Percentiles rank a stretch among this genome's conserved stretches.
Evolutionary conservation across 179 eudicot species (phyloP).

Genomic region (Patellifolia procumbens): DNA sequence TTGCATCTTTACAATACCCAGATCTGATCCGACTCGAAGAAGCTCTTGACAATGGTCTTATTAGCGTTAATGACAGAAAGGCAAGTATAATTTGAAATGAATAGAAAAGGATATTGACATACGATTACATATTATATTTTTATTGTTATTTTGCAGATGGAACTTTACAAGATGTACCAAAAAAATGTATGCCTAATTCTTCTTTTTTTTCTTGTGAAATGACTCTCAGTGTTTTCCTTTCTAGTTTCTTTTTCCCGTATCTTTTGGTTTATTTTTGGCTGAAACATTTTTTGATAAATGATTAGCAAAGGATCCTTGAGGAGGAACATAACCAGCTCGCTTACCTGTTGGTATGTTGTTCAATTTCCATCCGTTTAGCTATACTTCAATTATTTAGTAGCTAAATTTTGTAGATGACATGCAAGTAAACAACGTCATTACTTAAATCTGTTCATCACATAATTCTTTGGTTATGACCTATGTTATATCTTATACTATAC

Average conservation of each 20-base stretch:
- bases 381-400: neutral
- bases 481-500: too few relatives aligned
- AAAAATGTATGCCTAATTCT: slow-evolving; percentile 43
- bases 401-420: neutral
- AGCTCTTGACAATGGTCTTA: slow-evolving; percentile 59
- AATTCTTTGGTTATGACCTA: too few relatives aligned
- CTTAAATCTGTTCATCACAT: neutral
- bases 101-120: too few relatives aligned
- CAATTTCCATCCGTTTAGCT: too few relatives aligned
- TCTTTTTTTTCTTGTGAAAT: neutral
- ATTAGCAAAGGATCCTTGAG: slow-evolving; percentile 51
- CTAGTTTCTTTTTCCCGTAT: too few relatives aligned
- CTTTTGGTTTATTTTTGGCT: neutral
- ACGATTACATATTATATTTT: neutral
- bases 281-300: neutral
- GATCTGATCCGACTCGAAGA: slow-evolving; percentile 66
- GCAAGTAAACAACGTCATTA: neutral
- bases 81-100: too few relatives aligned
- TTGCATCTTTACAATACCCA: slow-evolving; percentile 19
- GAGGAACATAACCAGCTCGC: slow-evolving; percentile 57
- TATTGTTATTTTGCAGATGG: slow-evolving; percentile 39
- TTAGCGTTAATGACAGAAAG: slow-evolving; percentile 45
- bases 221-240: too few relatives aligned
- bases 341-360: slow-evolving; percentile 44
- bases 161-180: slow-evolving; percentile 32